Conservation (phyloP, 1,284 basidiomycete genomes). For the Schizophyllum commune region DNA sequence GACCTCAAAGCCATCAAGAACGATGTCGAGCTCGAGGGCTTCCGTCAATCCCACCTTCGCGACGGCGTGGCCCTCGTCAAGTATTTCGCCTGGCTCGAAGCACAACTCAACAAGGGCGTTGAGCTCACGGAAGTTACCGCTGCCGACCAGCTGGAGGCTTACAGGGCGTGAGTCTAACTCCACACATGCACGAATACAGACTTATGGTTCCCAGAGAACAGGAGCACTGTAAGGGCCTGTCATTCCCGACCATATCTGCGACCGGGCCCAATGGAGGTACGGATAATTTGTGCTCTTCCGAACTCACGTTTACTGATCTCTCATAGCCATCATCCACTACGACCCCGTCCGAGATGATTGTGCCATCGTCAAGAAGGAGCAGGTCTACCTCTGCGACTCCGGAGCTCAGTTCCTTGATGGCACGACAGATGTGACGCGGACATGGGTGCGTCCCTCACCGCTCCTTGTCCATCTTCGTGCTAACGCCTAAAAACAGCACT, state of each 20-base stretch:
- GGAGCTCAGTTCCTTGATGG: constrained; percentile 92
- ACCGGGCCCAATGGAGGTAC: constrained; percentile 82
- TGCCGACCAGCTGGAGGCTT: constrained; percentile 74
- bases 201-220: constrained; percentile 42
- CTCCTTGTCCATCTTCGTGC: neutral
- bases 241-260: constrained; percentile 90
- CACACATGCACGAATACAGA: neutral
- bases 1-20: constrained; percentile 92
- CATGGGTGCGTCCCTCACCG: constrained; percentile 44
- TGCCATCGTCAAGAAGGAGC: constrained; percentile 67
- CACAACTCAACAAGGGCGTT: constrained; percentile 60
- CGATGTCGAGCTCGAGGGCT: constrained; percentile 78
- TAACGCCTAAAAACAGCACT: constrained; percentile 54
- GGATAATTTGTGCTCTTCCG: constrained; percentile 13
- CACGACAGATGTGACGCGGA: constrained; percentile 92
- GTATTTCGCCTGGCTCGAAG: constrained; percentile 95
- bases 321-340: constrained; percentile 89
- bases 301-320: neutral
- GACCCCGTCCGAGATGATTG: constrained; percentile 70
- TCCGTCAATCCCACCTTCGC: constrained; percentile 82
- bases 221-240: constrained; percentile 78
- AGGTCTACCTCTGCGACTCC: constrained; percentile 94
- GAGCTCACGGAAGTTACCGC: constrained; percentile 77
- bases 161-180: constrained; percentile 56
- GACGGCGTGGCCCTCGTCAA: constrained; percentile 84